These are phyloP conservation scores for Multifurca ochricompacta DNA, from an alignment of 768 basidiomycete genomes.

Conservation along the genomic window DNA sequence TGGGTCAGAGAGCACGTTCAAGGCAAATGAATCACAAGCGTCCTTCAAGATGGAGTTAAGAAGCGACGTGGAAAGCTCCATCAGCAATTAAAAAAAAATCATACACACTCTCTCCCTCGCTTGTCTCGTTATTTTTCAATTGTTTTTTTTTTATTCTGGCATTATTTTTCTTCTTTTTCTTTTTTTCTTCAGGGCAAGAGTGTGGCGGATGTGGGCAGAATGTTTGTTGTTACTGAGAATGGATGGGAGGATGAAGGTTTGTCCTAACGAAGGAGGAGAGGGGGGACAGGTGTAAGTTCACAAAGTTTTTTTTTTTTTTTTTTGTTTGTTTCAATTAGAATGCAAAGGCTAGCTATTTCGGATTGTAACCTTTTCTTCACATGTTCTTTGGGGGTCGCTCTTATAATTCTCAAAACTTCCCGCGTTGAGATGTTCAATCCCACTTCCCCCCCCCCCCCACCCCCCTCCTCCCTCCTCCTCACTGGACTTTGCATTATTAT, in stretches of 20 bases:
- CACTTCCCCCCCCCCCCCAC: background rate
- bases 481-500: background rate
- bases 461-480: too few relatives aligned
- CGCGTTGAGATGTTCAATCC: background rate
- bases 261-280: background rate
- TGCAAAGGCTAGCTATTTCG: conserved; percentile 9
- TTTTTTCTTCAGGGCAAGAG: background rate
- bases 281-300: conserved; percentile 3
- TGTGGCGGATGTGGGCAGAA: too few relatives aligned
- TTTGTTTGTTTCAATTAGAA: conserved; percentile 3
- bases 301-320: too few relatives aligned
- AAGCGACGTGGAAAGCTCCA: conserved; percentile 3
- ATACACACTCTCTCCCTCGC: background rate
- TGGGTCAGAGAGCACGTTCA: background rate
- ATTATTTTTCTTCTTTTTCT: background rate
- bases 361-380: background rate
- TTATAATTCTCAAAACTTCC: background rate
- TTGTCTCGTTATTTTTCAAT: background rate
- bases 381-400: background rate
- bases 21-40: background rate
- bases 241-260: background rate
- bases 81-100: background rate
- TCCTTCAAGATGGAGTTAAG: conserved; percentile 5
- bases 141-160: background rate
- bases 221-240: too few relatives aligned